Evolutionary conservation across 176 grass and related monocot species (phyloP), one percentile per base, ranked within the genome.

Genomic region (Phoenix roebelenii): DNA sequence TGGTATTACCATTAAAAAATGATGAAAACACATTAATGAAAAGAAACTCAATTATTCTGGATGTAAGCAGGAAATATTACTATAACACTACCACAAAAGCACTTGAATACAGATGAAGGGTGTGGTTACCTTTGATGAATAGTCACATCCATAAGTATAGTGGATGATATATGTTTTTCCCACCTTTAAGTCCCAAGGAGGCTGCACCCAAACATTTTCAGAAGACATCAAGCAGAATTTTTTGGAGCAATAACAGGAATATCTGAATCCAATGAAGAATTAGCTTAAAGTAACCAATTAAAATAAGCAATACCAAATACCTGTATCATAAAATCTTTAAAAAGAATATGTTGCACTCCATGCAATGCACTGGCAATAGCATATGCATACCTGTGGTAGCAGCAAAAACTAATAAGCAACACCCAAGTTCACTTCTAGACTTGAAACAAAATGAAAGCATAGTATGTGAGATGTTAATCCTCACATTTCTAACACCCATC

Each of bases 301-400:
- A 63, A 61, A 4, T 61, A 77, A 56, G 26, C 60, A 76, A 30
- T 54, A 48, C 57, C 5, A 73, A 72, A 75, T 66, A 98, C 94
- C 88, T 98, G 94, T 85, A 92, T 98, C 94, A 98, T 98, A 77
- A 98, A 98, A 81, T 98, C 84, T 85, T 93, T 98, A 70, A 55
- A 81, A 16, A 98, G 94, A 77, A 59, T 88, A 82, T 98, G 82
- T 68, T 74, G 94, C 67, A 98, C 94, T 70, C 94, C 88, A 73
- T 98, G 94, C 76, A 98, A 76, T 79, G 94, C 94, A 83, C 94
- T 98, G 61, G 94, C 88, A 18, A 92, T 65, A 52, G 94, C 94
- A 72, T 98, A 98, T 74, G 88, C 94, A 81, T 98, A 98, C 94
- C 94, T 98, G 74, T 23, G 25, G 59, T 72, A 64, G 69, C 26